These are phyloP conservation scores for Aegilops speltoides DNA, from an alignment of 176 grass and related monocot genomes.

Conservation along the genomic window DNA sequence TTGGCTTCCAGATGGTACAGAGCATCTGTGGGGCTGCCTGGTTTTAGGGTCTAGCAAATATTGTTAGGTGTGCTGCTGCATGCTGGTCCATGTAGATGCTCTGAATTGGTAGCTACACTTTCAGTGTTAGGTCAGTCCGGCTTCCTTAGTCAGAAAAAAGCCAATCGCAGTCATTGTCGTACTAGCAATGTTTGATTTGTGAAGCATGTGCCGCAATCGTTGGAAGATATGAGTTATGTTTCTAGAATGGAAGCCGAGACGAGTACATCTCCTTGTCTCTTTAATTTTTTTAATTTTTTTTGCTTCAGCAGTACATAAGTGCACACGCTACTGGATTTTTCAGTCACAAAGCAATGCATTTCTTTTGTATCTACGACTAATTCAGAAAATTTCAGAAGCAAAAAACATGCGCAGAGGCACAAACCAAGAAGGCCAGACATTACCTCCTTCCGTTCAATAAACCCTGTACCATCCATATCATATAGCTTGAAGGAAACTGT, in stretches of 20 bases:
- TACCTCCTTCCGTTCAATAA: conserved; percentile 97
- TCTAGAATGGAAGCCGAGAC: not conserved
- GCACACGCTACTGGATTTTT: not conserved
- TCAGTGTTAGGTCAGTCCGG: conserved; percentile 4
- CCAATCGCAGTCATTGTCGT: not conserved
- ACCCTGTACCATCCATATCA: conserved; percentile 85
- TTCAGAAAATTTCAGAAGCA: conserved; percentile 4
- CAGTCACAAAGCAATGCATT: not conserved
- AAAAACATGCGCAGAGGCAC: conserved; percentile 1
- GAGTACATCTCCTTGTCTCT: not conserved
- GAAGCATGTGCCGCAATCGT: not conserved
- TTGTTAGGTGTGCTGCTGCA: not conserved
- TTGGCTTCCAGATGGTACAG: not conserved
- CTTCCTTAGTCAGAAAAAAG: conserved; percentile 2
- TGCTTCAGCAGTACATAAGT: not conserved
- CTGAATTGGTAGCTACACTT: not conserved
- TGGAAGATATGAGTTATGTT: not conserved
- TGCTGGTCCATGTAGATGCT: not conserved
- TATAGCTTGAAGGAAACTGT: conserved; percentile 95
- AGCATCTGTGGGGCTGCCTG: not conserved
- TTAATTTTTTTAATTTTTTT: not conserved
- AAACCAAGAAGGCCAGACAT: not conserved
- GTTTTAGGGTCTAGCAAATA: not conserved
- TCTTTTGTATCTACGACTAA: not conserved
- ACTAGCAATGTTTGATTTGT: not conserved